A percentile compares a stretch with the other conserved stretches of the same genome.
Evolutionary conservation across 2,329 filamentous ascomycete species (phyloP).

Genomic region (Ceratocystis lukuohia): DNA sequence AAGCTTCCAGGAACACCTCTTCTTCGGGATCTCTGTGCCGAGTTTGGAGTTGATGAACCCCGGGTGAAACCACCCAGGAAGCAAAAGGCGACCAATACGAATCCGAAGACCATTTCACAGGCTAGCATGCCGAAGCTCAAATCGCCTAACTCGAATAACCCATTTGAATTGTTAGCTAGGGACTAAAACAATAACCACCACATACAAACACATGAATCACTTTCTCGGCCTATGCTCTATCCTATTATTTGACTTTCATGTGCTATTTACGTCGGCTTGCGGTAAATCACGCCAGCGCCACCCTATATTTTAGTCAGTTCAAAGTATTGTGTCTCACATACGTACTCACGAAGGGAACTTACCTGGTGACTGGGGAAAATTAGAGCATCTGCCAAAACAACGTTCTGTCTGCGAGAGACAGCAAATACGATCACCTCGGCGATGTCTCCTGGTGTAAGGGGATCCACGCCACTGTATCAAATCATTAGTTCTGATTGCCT

Average conservation of each 20-base stretch:
- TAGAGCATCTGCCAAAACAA: slow-evolving; percentile 76
- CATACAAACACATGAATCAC: neutral
- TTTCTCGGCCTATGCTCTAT: neutral
- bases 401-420: slow-evolving; percentile 73
- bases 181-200: neutral
- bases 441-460: slow-evolving; percentile 79
- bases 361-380: slow-evolving; percentile 82
- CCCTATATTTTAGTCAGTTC: slow-evolving; percentile 22
- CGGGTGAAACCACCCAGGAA: slow-evolving; percentile 5
- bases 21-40: slow-evolving; percentile 6
- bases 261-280: slow-evolving; percentile 21
- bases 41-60: slow-evolving; percentile 7
- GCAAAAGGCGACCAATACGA: neutral
- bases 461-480: slow-evolving; percentile 52
- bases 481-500: slow-evolving; percentile 7
- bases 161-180: neutral
- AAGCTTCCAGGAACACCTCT: neutral
- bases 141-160: neutral
- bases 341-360: slow-evolving; percentile 26
- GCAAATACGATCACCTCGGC: slow-evolving; percentile 82
- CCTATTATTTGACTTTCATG: no score
- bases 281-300: slow-evolving; percentile 26
- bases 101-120: neutral
- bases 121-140: neutral
- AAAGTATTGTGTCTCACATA: no score